Evolutionary conservation across 2,329 filamentous ascomycete genomes (phyloP), one percentile per base, ranked within the genome.

Genomic region (Pseudocercospora eumusae): DNA sequence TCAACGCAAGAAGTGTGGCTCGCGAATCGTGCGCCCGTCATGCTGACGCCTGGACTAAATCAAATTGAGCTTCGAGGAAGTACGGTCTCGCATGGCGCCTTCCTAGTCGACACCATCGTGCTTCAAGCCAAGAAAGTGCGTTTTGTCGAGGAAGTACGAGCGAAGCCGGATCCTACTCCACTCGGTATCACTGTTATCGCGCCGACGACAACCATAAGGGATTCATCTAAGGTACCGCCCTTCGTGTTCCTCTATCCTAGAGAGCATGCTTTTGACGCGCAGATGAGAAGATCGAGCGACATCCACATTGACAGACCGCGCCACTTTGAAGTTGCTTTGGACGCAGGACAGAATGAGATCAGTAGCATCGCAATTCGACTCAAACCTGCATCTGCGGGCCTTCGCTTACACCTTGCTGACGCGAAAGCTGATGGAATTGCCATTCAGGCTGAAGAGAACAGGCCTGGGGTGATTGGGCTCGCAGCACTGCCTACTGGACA

Each of bases 221-320:
- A 65, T 13, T 61, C 65, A 18, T 59, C 61, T 3, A 69, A 66
- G 31, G 40, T 67, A 7, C 67, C 69, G 10, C 65, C 72, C 5
- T 84, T 85, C 6, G 81, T 96, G 0, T 82, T 86, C n/a, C 82
- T 93, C 27, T 96, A 91, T 73, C 90, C 92, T 31, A 84, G 86
- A 15, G 76, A 83, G 1, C 81, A 86, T 50, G 84, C 89, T 0
- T 84, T 97, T 3, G 85, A 91, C 63, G 84, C 90, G 2, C 83
- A 83, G 54, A 78, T 96, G 7, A 81, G 80, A 45, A 82, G 90
- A 0, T 86, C 90, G 0, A 88, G 84, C 64, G 80, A 87, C 49
- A 88, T 96, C 23, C 87, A 93, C 64, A 84, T 99, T 4, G 91
- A 96, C 73, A 88, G 88, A 67, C 87, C 88, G 69, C 90, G 90